Base-by-base conservation (phyloP, 495 filamentous ascomycete genomes). In the Daldinia childiae region DNA sequence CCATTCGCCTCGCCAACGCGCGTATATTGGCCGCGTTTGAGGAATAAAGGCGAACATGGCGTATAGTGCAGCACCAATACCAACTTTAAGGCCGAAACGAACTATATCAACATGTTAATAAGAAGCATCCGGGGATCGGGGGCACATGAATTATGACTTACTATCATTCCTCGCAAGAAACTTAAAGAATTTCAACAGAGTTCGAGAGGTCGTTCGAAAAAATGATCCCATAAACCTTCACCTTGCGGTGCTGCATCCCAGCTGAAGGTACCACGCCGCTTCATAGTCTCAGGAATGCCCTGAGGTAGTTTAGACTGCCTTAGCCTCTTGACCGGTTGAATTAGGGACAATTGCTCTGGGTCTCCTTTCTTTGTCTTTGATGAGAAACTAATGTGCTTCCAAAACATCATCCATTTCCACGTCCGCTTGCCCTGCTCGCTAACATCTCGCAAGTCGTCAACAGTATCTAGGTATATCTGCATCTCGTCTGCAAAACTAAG, bases 1-100 rank as follows among this genome's bases (percentile, higher is more conserved):
- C 95, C 95, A 99, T 85, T 99, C 95, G 1, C 95, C 95, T 72
- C 95, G 84, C 94, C 94, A 99, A 70, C 91, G 91, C 21, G 87
- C 84, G 74, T 97, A 99, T 50, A 90, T 83, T 0, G 93, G 92
- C 61, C 93, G 85, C 14, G 92, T 95, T 5, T 84, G 81, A 7
- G 89, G 87, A 60, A 98, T 82, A 76, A 97, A 99, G 6, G 95
- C 89, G 51, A 93, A 90, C 71, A 96, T 84, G 19, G 93, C 94
- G 81, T 93, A 98, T 2, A 97, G 80, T 11, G 91, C 86, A 11
- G 95, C 95, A 34, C 95, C 95, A 19, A 91, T 84, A 27, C 95
- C 95, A 54, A 98, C 95, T 80, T 99, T 99, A 72, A 96, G 84
- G 5, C 93, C 93, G 73, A 96, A 98, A 6, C 83, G 82, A 48